Evolutionary conservation across 257 asterid species (phyloP), one percentile per base, ranked within the genome.

Genomic region (Catharanthus roseus): DNA sequence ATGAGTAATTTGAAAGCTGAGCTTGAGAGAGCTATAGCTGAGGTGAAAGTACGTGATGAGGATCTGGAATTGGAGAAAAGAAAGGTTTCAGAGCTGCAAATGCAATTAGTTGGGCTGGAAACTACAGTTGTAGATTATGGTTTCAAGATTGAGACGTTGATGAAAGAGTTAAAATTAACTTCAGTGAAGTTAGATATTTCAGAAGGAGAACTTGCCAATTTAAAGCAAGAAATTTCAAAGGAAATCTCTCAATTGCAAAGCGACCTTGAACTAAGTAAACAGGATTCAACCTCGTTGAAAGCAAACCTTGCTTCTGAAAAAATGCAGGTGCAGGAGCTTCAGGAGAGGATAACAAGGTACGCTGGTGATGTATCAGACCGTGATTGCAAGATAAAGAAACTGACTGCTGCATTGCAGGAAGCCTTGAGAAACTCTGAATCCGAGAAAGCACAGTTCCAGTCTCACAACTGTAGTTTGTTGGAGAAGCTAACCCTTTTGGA

Each of bases 371-470:
- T 83, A 34, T 72, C 77, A 45, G 77, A 79, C 44, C 84, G 86
- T 26, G 90, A 86, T 70, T 51, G 36, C 34, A 83, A 78, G 83
- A 74, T 85, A 61, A 70, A 54, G 71, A 82, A 80, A 77, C 78
- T 86, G 80, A 80, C 70, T 50, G 74, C 64, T 69, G 84, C 78
- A 29, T 73, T 85, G 56, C 79, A 78, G 74, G 85, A 84, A 67
- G 77, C 88, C 56, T 73, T 13, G 86, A 80, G 66, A 79, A 72
- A 26, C 80, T 84, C 39, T 75, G 82, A 75, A 73, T 28, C 76
- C 39, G 91, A 86, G 78, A 89, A 84, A 81, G 82, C 80, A 69
- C 82, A 86, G 33, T 77, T 90, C n/a, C 90, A 83, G 71, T 79
- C 91, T 70, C 75, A 78, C 41, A 80, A 85, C 61, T 75, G 85